Conservation (phyloP, 208 protist genomes). For the Naegleria lovaniensis region DNA sequence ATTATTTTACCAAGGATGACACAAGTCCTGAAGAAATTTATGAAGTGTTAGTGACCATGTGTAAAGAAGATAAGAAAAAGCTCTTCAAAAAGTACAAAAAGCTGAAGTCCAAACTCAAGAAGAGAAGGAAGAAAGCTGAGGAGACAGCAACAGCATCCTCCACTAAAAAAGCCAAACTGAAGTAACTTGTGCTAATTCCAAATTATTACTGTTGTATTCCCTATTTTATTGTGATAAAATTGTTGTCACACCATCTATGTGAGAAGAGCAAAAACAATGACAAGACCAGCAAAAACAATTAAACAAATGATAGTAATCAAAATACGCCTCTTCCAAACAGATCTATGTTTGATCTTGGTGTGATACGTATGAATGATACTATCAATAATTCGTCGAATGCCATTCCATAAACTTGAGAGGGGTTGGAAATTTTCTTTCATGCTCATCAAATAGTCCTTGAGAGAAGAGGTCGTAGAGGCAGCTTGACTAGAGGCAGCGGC, state of each 20-base stretch:
- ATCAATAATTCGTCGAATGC: slow-evolving; percentile 26
- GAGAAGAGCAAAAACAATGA: slow-evolving; percentile 6
- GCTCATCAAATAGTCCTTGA: neutral
- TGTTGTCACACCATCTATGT: too few species aligned
- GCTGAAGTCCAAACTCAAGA: neutral
- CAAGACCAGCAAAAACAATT: neutral
- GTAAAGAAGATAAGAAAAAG: neutral
- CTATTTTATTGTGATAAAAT: too few species aligned
- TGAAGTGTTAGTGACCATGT: neutral
- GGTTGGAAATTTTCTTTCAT: slow-evolving; percentile 13
- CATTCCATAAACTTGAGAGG: neutral
- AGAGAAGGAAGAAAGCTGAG: neutral
- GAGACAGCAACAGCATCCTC: neutral
- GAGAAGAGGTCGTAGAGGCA: neutral
- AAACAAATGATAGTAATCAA: neutral
- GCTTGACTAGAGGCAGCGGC: too few species aligned
- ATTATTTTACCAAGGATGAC: neutral
- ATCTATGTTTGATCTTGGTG: slow-evolving; percentile 14
- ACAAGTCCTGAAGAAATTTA: neutral
- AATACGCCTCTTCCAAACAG: neutral
- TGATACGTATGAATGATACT: slow-evolving; percentile 16
- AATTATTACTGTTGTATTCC: too few species aligned
- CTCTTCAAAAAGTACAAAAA: neutral
- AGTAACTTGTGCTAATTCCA: too few species aligned
- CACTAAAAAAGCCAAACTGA: neutral